Evolutionary conservation across 148 eudicot genomes (phyloP).

Genomic region (Limonium bicolor): DNA sequence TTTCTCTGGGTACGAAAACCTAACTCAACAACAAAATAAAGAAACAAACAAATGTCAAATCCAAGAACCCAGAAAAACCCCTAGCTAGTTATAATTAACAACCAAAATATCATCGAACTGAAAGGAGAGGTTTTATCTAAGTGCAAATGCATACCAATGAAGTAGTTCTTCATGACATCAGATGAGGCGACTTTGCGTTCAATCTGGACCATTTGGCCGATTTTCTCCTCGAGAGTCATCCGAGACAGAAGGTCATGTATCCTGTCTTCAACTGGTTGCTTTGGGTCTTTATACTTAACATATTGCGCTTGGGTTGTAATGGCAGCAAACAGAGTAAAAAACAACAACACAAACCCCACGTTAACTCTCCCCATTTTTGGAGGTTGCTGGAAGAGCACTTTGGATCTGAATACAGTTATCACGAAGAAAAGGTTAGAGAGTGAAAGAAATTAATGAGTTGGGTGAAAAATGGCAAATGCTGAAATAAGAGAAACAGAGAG

Average conservation of each 20-base stretch:
- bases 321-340: background rate
- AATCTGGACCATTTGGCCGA: conserved; percentile 79
- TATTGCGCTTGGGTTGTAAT: conserved; percentile 21
- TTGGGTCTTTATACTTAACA: conserved; percentile 44
- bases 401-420: too few species aligned
- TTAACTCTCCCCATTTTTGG: too few species aligned
- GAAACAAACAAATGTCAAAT: background rate
- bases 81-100: background rate
- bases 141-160: conserved; percentile 70
- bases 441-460: too few species aligned
- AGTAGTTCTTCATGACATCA: conserved; percentile 43
- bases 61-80: background rate
- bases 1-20: conserved; percentile 1
- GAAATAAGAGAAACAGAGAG: too few species aligned
- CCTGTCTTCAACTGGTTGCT: conserved; percentile 19
- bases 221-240: conserved; percentile 70
- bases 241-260: conserved; percentile 37
- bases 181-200: conserved; percentile 47
- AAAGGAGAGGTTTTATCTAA: too few species aligned
- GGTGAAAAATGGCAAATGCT: too few species aligned
- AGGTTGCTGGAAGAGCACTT: too few species aligned
- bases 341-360: conserved; percentile 2
- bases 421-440: too few species aligned
- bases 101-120: background rate
- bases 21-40: background rate